Percentiles rank a stretch among this genome's conserved stretches.
Conservation (phyloP, 306 rosid genomes). For the Rubus parviflorus region DNA sequence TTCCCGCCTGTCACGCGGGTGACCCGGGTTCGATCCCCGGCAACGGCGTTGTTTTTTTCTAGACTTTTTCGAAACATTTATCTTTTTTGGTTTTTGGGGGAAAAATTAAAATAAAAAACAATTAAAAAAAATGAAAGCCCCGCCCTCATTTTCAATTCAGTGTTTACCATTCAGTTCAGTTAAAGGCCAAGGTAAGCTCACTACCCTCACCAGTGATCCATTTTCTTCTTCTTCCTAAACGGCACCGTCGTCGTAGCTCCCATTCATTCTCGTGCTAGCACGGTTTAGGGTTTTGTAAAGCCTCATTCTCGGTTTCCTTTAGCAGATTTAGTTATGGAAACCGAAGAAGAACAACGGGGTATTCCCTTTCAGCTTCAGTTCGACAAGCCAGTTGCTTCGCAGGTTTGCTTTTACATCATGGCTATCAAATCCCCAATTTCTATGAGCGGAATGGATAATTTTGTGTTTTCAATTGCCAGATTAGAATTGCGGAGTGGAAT, state of each 20-base stretch:
- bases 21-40: conserved; percentile 52
- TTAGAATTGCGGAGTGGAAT: conserved; percentile 92
- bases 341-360: conserved; percentile 62
- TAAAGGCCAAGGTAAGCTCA: neutral
- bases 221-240: neutral
- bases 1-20: conserved; percentile 46
- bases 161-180: too few species aligned
- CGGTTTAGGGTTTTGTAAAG: conserved; percentile 4
- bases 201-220: neutral
- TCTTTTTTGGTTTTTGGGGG: neutral
- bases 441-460: neutral
- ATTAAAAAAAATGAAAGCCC: neutral
- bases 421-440: neutral
- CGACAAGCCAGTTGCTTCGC: conserved; percentile 85
- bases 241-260: neutral
- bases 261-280: neutral
- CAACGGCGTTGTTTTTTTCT: conserved; percentile 16
- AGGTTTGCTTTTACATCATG: conserved; percentile 36
- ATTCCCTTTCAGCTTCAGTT: conserved; percentile 90
- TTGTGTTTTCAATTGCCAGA: conserved; percentile 34
- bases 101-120: too few species aligned
- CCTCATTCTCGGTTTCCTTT: neutral
- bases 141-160: conserved; percentile 23
- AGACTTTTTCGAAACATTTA: neutral
- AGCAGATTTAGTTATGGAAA: conserved; percentile 50